Conservation (phyloP, 208 protist species). For the Crithidia expoeki region DNA sequence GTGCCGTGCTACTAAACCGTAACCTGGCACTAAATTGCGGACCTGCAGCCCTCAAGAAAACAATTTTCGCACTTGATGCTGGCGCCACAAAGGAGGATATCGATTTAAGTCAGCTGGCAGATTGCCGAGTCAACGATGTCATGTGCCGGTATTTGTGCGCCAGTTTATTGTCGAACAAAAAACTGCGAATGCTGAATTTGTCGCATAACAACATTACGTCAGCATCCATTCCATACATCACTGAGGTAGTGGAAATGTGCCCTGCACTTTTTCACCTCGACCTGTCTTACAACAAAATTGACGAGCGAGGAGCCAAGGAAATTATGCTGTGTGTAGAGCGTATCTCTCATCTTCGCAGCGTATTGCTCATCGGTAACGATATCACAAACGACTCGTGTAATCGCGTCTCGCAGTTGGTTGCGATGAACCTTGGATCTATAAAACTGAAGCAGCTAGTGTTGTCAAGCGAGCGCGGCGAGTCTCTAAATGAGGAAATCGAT, state of each 20-base stretch:
- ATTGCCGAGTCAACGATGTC: conserved; percentile 54
- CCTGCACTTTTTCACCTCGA: conserved; percentile 55
- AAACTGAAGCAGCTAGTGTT: conserved; percentile 72
- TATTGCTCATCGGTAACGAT: conserved; percentile 61
- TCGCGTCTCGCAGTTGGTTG: conserved; percentile 63
- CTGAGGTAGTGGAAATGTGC: conserved; percentile 62
- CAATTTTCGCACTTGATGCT: conserved; percentile 55
- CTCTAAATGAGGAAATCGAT: conserved; percentile 54
- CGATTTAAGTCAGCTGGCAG: conserved; percentile 47
- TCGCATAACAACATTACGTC: conserved; percentile 74
- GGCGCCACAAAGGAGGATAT: conserved; percentile 55
- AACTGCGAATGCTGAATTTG: conserved; percentile 56
- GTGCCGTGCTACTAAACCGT: conserved; percentile 39
- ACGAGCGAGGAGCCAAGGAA: conserved; percentile 56
- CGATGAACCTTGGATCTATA: conserved; percentile 72
- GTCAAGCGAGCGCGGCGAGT: conserved; percentile 41
- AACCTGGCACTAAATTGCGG: conserved; percentile 77
- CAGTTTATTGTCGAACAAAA: conserved; percentile 50
- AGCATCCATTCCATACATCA: conserved; percentile 52
- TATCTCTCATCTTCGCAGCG: conserved; percentile 45
- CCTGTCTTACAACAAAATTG: conserved; percentile 76
- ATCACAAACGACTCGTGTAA: conserved; percentile 44
- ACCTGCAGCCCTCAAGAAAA: conserved; percentile 56
- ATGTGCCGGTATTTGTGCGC: conserved; percentile 64
- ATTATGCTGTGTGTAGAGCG: conserved; percentile 47